These are phyloP conservation scores for Tricholoma sp. DNA, from an alignment of 768 basidiomycete genomes.

Conservation along the genomic window DNA sequence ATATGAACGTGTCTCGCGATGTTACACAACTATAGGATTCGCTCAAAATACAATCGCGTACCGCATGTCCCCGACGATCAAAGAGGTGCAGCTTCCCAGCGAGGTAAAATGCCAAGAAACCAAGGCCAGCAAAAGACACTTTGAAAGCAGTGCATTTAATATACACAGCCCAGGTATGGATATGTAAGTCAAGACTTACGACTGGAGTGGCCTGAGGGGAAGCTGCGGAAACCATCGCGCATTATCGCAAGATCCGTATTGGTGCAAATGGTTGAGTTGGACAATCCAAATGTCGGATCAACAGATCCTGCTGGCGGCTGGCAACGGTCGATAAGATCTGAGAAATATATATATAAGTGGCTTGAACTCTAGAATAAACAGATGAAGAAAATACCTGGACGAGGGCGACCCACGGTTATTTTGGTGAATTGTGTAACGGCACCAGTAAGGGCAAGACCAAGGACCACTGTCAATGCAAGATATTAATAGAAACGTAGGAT, in stretches of 20 bases:
- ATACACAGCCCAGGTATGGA: neutral
- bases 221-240: constrained; percentile 86
- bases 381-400: constrained; percentile 54
- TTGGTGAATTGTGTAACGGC: constrained; percentile 82
- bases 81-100: constrained; percentile 93
- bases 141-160: constrained; percentile 2
- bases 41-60: constrained; percentile 25
- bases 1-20: constrained; percentile 21
- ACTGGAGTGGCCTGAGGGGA: constrained; percentile 89
- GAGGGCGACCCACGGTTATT: constrained; percentile 82
- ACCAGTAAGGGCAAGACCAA: constrained; percentile 74
- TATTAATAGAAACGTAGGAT: neutral
- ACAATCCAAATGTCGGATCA: constrained; percentile 71
- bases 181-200: constrained; percentile 37
- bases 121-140: constrained; percentile 94
- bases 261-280: constrained; percentile 76
- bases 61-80: constrained; percentile 70
- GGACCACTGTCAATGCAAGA: constrained; percentile 43
- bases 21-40: neutral
- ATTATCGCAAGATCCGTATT: constrained; percentile 53
- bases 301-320: constrained; percentile 57
- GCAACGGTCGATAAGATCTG: constrained; percentile 69
- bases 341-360: constrained; percentile 2
- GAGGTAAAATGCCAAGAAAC: constrained; percentile 83
- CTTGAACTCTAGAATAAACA: neutral